Evolutionary conservation across 2,329 filamentous ascomycete genomes (phyloP).

Genomic region (Beauveria medogensis): DNA sequence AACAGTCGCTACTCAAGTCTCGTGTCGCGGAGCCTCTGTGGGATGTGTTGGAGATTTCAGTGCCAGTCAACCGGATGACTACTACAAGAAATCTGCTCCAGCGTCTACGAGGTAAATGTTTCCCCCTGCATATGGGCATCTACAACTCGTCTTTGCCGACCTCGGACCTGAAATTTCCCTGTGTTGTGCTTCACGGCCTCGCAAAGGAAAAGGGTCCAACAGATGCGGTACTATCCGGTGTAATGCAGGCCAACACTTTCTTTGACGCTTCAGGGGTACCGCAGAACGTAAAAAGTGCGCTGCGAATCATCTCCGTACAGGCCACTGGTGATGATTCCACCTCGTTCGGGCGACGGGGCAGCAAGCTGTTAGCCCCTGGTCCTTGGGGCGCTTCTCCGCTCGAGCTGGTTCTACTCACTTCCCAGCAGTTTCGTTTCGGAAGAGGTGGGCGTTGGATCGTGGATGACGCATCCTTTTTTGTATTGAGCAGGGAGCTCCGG

Average conservation of each 20-base stretch:
- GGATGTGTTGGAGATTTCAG: conserved; percentile 1
- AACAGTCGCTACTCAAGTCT: conserved; percentile 1
- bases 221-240: neutral
- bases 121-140: neutral
- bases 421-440: neutral
- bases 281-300: neutral
- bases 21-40: neutral
- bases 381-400: conserved; percentile 5
- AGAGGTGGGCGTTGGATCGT: neutral
- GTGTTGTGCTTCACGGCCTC: neutral
- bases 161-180: neutral
- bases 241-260: neutral
- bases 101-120: neutral
- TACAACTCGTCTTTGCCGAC: neutral
- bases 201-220: neutral
- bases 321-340: neutral
- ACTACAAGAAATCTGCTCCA: neutral
- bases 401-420: neutral
- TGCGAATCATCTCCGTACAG: neutral
- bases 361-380: neutral
- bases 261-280: neutral
- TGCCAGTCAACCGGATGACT: neutral
- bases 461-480: neutral
- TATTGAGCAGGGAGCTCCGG: neutral
- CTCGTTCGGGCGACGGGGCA: neutral